Percentiles rank a stretch among this genome's conserved stretches.
Conservation (phyloP, 345 rosid genomes). For the Melaleuca alternifolia region DNA sequence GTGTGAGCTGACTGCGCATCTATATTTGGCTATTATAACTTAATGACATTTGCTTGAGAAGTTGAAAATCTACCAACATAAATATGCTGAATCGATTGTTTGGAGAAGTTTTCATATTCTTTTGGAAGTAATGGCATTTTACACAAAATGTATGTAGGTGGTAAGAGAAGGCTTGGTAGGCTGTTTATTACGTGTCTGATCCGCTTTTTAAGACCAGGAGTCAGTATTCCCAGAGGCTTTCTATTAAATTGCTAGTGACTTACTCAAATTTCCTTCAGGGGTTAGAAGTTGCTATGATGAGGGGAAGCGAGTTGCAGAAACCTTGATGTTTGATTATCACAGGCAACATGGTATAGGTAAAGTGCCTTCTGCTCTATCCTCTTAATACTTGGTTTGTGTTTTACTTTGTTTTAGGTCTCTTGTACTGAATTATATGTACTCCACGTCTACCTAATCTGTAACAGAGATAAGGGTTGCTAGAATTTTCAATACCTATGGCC, state of each 20-base stretch:
- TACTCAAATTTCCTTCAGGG: constrained; percentile 20
- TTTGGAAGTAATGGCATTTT: background rate
- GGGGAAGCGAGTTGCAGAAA: constrained; percentile 92
- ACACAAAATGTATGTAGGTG: background rate
- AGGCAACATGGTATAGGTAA: constrained; percentile 92
- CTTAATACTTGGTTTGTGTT: background rate
- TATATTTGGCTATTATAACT: background rate
- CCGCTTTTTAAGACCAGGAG: background rate
- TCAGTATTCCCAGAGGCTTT: background rate
- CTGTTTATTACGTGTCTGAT: background rate
- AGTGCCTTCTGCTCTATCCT: background rate
- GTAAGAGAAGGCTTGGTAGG: background rate
- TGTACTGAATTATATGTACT: background rate
- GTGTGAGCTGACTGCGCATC: background rate
- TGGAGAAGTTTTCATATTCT: background rate
- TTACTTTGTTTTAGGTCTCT: background rate
- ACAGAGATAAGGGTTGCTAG: constrained; percentile 83
- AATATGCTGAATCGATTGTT: background rate
- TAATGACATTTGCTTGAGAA: background rate
- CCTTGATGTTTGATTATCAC: constrained; percentile 92
- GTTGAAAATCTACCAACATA: background rate
- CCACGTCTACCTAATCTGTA: background rate
- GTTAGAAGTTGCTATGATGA: constrained; percentile 96
- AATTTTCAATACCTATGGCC: constrained; percentile 93
- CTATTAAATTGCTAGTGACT: background rate